Evolutionary conservation across 2,329 filamentous ascomycete species (phyloP).

Genomic region (Penicillium sp.): DNA sequence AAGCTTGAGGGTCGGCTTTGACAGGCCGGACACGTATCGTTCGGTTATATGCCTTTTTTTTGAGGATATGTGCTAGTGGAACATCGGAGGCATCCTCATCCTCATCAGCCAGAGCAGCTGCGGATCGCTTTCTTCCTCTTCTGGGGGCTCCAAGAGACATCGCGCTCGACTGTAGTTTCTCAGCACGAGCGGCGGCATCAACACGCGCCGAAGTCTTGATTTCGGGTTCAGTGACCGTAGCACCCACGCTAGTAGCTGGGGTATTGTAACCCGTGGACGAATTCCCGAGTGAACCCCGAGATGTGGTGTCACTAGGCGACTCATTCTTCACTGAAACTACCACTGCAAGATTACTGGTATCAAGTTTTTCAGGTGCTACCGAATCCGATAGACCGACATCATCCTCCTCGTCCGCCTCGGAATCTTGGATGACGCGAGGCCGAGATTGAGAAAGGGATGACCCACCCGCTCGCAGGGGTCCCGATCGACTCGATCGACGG

Average conservation of each 20-base stretch:
- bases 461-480: slow-evolving; percentile 10
- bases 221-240: slow-evolving; percentile 51
- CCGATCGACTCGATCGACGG: slow-evolving; percentile 10
- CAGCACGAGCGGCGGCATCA: slow-evolving; percentile 48
- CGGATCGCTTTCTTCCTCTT: slow-evolving; percentile 46
- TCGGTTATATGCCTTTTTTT: slow-evolving; percentile 47
- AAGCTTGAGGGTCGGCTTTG: slow-evolving; percentile 33
- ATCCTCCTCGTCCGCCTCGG: slow-evolving; percentile 19
- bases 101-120: slow-evolving; percentile 35
- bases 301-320: slow-evolving; percentile 30
- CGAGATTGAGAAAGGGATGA: slow-evolving; percentile 19
- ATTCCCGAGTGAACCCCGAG: slow-evolving; percentile 43
- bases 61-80: slow-evolving; percentile 56
- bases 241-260: slow-evolving; percentile 59
- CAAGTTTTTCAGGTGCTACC: neutral
- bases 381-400: slow-evolving; percentile 7
- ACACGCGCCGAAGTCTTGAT: slow-evolving; percentile 34
- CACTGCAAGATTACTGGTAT: slow-evolving; percentile 24
- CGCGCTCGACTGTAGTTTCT: slow-evolving; percentile 51
- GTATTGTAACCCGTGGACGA: slow-evolving; percentile 57
- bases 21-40: slow-evolving; percentile 43
- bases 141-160: slow-evolving; percentile 41
- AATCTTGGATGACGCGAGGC: slow-evolving; percentile 20
- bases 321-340: slow-evolving; percentile 30
- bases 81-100: slow-evolving; percentile 45